A percentile compares a stretch with the other conserved stretches of the same genome.
phyloP scores from a whole-genome alignment of 495 filamentous ascomycete genomes.

The Penicillium pulvis region DNA sequence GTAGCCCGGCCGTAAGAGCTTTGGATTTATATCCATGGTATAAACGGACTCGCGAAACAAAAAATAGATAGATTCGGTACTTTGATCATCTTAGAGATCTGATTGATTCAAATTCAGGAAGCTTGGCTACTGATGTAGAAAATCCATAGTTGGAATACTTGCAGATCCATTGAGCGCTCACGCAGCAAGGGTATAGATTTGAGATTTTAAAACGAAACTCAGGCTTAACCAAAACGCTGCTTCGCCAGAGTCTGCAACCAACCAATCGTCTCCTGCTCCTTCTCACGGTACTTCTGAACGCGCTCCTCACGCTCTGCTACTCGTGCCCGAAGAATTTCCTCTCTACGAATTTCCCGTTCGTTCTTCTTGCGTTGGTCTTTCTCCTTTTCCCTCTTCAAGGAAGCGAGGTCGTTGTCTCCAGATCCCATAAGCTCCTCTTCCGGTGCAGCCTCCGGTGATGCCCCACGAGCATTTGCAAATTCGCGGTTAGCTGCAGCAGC shows the following conservation, averaged over 20 bases:
- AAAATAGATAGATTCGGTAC: neutral
- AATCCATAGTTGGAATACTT: too few relatives aligned
- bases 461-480: slow-evolving; percentile 49
- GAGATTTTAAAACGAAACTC: neutral
- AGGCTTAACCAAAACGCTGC: slow-evolving; percentile 42
- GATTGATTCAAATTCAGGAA: too few relatives aligned
- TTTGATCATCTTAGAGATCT: neutral
- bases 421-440: slow-evolving; percentile 48
- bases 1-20: neutral
- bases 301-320: slow-evolving; percentile 48
- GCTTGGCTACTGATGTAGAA: too few relatives aligned
- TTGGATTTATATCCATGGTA: neutral
- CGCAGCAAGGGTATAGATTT: neutral
- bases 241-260: slow-evolving; percentile 49
- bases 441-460: slow-evolving; percentile 43
- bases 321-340: slow-evolving; percentile 44
- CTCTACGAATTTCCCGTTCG: slow-evolving; percentile 41
- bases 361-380: slow-evolving; percentile 47
- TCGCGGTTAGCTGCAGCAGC: slow-evolving; percentile 48
- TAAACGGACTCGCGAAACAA: neutral
- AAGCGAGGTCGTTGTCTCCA: slow-evolving; percentile 42
- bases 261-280: slow-evolving; percentile 48
- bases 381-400: slow-evolving; percentile 43
- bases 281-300: slow-evolving; percentile 43
- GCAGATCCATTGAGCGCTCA: too few relatives aligned